Evolutionary conservation across 2,329 filamentous ascomycete genomes (phyloP).

Genomic region (Trichoderma pleuroti): DNA sequence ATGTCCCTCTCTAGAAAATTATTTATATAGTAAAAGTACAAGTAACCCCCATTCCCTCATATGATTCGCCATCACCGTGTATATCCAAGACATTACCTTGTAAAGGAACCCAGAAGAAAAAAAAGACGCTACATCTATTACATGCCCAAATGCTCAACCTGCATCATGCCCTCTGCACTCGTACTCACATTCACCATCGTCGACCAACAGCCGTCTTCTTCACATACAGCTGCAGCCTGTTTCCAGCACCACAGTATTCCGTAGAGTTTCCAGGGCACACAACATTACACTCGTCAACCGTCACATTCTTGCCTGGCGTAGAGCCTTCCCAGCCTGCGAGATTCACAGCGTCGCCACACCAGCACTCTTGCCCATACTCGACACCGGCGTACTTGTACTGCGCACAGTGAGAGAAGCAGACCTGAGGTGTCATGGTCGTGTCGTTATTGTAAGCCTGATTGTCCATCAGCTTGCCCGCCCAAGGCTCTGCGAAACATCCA

Average conservation of each 20-base stretch:
- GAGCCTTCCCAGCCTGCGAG: constrained; percentile 26
- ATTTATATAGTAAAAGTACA: not conserved
- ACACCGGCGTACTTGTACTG: constrained; percentile 36
- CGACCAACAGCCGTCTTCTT: not conserved
- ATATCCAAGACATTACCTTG: not conserved
- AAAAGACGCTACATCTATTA: not conserved
- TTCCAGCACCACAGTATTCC: constrained; percentile 32
- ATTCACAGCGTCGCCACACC: constrained; percentile 35
- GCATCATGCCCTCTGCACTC: not conserved
- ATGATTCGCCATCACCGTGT: not conserved
- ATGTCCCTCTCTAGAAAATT: not conserved
- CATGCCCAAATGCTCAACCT: not conserved
- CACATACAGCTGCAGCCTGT: constrained; percentile 33
- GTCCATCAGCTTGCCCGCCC: constrained; percentile 31
- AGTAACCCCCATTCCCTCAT: not conserved
- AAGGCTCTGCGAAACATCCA: constrained; percentile 35
- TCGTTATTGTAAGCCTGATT: constrained; percentile 30
- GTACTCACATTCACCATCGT: not conserved
- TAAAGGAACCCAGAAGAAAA: not conserved
- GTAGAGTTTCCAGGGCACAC: constrained; percentile 34
- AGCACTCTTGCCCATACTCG: constrained; percentile 39
- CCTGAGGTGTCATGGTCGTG: constrained; percentile 33
- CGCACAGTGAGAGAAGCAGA: constrained; percentile 33
- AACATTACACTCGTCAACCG: constrained; percentile 32
- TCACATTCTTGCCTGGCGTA: constrained; percentile 30